Percentiles rank a stretch among this genome's conserved stretches.
phyloP scores from a whole-genome alignment of 768 basidiomycete genomes.

The Tulasnella calospora region DNA sequence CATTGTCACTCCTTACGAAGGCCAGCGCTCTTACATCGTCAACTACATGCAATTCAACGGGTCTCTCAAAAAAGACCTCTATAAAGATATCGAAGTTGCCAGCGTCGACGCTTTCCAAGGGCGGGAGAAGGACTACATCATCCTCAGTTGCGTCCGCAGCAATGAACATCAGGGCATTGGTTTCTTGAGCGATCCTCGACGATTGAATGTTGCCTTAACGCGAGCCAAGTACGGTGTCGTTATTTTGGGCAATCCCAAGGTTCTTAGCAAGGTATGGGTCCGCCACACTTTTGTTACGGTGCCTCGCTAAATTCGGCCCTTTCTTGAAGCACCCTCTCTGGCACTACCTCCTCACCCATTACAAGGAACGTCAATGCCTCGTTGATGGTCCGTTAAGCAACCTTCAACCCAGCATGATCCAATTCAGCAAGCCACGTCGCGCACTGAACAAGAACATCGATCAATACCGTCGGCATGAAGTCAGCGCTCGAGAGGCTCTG shows the following conservation, averaged over 20 bases:
- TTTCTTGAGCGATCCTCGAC: conserved; percentile 95
- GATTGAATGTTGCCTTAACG: conserved; percentile 94
- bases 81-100: conserved; percentile 99
- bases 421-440: conserved; percentile 95
- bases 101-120: conserved; percentile 99
- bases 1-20: conserved; percentile 98
- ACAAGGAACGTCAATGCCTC: conserved; percentile 90
- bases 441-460: conserved; percentile 86
- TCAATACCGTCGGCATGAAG: conserved; percentile 89
- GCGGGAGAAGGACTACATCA: conserved; percentile 99
- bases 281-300: not conserved
- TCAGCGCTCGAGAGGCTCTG: conserved; percentile 78
- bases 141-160: conserved; percentile 92
- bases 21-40: conserved; percentile 95
- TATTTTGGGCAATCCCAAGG: conserved; percentile 99
- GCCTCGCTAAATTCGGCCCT: not conserved
- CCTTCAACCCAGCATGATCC: conserved; percentile 96
- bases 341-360: conserved; percentile 97
- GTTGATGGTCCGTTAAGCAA: conserved; percentile 97
- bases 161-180: conserved; percentile 99
- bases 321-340: conserved; percentile 85
- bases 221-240: conserved; percentile 98
- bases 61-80: conserved; percentile 96
- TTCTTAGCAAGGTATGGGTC: conserved; percentile 82
- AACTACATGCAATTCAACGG: conserved; percentile 99